These are phyloP conservation scores for Cyberlindnera euphorbiiphila DNA, from an alignment of 805 yeast genomes.

Conservation along the genomic window DNA sequence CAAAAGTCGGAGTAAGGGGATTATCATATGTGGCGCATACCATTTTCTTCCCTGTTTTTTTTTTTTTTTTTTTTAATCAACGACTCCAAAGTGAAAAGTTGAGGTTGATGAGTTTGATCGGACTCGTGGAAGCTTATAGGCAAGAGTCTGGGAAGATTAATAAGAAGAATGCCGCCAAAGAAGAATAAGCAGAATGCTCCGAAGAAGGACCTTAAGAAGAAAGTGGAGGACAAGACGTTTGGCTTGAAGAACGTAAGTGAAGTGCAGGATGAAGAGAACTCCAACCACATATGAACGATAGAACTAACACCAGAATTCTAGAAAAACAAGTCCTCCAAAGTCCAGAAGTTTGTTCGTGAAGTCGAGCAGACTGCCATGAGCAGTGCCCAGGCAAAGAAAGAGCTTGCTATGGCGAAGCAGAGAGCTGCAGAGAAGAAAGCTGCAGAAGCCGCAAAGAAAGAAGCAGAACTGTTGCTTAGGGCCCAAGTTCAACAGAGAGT, in stretches of 20 bases:
- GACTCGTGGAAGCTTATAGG: too few relatives aligned
- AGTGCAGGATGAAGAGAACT: too few relatives aligned
- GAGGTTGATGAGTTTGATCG: too few relatives aligned
- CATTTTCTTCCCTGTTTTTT: too few relatives aligned
- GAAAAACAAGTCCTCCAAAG: slow-evolving; percentile 90
- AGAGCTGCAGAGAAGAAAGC: slow-evolving; percentile 81
- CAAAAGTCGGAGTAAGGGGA: too few relatives aligned
- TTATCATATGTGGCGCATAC: too few relatives aligned
- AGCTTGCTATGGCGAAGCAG: slow-evolving; percentile 69
- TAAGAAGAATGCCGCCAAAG: slow-evolving; percentile 77
- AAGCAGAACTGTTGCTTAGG: slow-evolving; percentile 75
- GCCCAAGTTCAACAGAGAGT: slow-evolving; percentile 74
- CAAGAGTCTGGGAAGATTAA: not conserved
- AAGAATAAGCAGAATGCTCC: slow-evolving; percentile 50
- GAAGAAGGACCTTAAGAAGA: slow-evolving; percentile 55
- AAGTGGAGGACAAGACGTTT: slow-evolving; percentile 85
- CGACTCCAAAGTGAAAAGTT: not conserved
- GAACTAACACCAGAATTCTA: slow-evolving; percentile 1
- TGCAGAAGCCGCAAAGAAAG: slow-evolving; percentile 83
- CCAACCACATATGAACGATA: too few relatives aligned
- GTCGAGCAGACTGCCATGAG: slow-evolving; percentile 55
- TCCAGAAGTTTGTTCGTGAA: slow-evolving; percentile 68
- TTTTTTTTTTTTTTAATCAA: too few relatives aligned
- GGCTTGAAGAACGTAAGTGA: slow-evolving; percentile 73
- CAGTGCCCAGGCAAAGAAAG: slow-evolving; percentile 57